phyloP scores from a whole-genome alignment of 2,329 filamentous ascomycete species.

The Plectosphaerella sp. region DNA sequence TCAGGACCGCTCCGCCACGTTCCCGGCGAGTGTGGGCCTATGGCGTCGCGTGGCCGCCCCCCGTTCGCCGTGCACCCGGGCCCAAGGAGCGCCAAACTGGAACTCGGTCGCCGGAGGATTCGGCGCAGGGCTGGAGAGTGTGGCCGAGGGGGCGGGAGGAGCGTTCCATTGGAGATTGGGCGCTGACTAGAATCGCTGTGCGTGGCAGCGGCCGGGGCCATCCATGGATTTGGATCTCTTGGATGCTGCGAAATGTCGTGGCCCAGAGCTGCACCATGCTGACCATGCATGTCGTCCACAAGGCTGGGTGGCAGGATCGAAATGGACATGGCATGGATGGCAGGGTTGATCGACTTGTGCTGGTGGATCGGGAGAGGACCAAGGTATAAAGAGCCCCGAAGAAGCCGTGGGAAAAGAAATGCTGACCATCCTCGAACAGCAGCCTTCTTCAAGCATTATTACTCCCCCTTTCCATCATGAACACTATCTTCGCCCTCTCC shows the following conservation, averaged over 20 bases:
- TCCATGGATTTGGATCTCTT: too few species aligned
- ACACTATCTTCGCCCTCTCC: neutral
- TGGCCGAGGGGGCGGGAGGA: neutral
- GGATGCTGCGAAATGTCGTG: too few species aligned
- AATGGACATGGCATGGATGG: slow-evolving; percentile 31
- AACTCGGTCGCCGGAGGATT: neutral
- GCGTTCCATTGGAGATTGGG: neutral
- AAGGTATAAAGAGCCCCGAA: neutral
- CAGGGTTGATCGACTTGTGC: slow-evolving; percentile 12
- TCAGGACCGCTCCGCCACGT: neutral
- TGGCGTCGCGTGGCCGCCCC: neutral
- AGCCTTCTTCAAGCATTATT: neutral
- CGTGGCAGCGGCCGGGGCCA: too few species aligned
- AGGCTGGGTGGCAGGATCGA: slow-evolving; percentile 25
- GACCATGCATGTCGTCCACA: slow-evolving; percentile 5
- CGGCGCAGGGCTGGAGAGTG: neutral
- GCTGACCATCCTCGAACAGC: neutral
- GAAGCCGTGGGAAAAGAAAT: neutral
- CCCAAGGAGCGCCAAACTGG: neutral
- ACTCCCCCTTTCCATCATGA: neutral
- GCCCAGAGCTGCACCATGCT: too few species aligned
- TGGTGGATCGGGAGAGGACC: neutral
- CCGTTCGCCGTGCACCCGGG: neutral
- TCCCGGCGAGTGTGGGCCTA: neutral
- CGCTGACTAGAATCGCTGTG: neutral